phyloP scores from a whole-genome alignment of 208 protist species.

The Lotmaria passim region DNA sequence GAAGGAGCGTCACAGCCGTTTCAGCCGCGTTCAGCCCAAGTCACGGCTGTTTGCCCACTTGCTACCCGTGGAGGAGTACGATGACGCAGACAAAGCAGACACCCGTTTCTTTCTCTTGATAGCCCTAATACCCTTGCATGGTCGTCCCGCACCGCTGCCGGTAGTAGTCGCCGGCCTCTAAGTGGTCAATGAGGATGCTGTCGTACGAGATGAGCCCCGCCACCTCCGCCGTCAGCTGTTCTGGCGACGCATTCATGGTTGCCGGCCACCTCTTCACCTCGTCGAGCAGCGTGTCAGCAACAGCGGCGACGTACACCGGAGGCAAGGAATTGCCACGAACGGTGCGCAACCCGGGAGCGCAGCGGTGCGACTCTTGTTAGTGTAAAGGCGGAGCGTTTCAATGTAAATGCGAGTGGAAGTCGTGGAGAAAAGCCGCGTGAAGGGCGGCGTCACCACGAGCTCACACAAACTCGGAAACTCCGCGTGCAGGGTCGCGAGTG shows the following conservation, averaged over 20 bases:
- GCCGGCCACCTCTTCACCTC: slow-evolving; percentile 17
- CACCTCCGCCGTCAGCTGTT: background rate
- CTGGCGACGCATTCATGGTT: background rate
- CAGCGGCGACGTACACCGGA: slow-evolving; percentile 39
- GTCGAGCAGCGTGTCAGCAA: slow-evolving; percentile 20
- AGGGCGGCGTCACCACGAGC: slow-evolving; percentile 49
- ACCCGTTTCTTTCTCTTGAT: slow-evolving; percentile 2
- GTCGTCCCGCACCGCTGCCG: slow-evolving; percentile 31
- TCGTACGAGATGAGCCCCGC: slow-evolving; percentile 41
- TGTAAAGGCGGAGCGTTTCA: slow-evolving; percentile 41
- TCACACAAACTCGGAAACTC: slow-evolving; percentile 15
- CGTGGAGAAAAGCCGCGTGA: slow-evolving; percentile 57
- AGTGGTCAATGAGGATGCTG: slow-evolving; percentile 41
- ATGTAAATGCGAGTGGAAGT: slow-evolving; percentile 44
- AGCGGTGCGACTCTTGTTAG: slow-evolving; percentile 18
- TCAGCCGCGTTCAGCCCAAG: slow-evolving; percentile 34
- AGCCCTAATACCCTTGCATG: slow-evolving; percentile 9
- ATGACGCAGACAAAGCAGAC: slow-evolving; percentile 20
- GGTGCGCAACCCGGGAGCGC: slow-evolving; percentile 41
- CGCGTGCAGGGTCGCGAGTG: slow-evolving; percentile 17
- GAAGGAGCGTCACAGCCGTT: slow-evolving; percentile 21
- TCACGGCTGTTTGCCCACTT: slow-evolving; percentile 49
- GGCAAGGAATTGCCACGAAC: slow-evolving; percentile 44
- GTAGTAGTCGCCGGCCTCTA: slow-evolving; percentile 39
- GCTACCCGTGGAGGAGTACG: slow-evolving; percentile 43